Conservation (phyloP, 2,329 filamentous ascomycete species). For the Metarhizium robertsii region DNA sequence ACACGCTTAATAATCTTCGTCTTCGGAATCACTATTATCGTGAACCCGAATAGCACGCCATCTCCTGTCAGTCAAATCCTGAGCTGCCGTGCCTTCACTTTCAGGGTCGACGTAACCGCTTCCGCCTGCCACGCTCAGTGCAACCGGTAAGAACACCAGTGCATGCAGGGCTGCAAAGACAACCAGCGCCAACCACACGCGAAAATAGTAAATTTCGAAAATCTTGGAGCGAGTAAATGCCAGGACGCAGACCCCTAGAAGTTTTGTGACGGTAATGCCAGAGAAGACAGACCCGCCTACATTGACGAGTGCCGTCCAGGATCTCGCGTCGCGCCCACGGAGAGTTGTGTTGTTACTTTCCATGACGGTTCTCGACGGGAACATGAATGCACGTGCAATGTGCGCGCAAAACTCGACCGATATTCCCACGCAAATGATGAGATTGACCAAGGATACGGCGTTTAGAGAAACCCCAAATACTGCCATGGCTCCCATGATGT, state of each 20-base stretch:
- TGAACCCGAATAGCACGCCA: constrained; percentile 72
- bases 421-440: constrained; percentile 96
- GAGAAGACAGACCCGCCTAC: constrained; percentile 92
- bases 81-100: constrained; percentile 77
- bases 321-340: constrained; percentile 71
- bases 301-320: constrained; percentile 89
- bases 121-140: constrained; percentile 76
- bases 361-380: constrained; percentile 74
- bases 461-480: constrained; percentile 83
- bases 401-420: constrained; percentile 96
- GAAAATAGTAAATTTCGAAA: constrained; percentile 98
- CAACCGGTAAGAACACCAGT: constrained; percentile 83
- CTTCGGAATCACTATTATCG: constrained; percentile 66
- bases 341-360: constrained; percentile 68
- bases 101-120: constrained; percentile 83
- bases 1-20: constrained; percentile 35
- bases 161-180: constrained; percentile 83
- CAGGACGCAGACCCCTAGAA: constrained; percentile 82
- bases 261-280: constrained; percentile 92
- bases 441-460: constrained; percentile 87
- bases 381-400: constrained; percentile 91
- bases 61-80: constrained; percentile 71
- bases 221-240: constrained; percentile 97
- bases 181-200: constrained; percentile 89
- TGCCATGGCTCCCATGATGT: constrained; percentile 94